Percentiles rank a stretch among this genome's conserved stretches.
phyloP scores from a whole-genome alignment of 1,284 basidiomycete genomes.

The Cerioporus squamosus region DNA sequence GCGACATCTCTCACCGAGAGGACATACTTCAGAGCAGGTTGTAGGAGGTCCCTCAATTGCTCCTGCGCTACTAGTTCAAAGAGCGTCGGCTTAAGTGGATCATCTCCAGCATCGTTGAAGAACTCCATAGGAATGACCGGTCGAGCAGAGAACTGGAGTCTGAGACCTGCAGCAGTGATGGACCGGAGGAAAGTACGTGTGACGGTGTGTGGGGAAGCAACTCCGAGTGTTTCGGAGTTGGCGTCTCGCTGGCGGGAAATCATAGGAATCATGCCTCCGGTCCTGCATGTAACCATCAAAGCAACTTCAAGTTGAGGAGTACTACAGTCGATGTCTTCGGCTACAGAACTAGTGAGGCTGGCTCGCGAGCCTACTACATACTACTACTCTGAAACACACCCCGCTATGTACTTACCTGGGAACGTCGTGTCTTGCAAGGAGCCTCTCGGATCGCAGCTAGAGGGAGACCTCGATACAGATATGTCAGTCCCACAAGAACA shows the following conservation, averaged over 20 bases:
- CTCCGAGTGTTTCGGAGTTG: constrained; percentile 8
- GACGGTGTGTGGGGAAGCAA: neutral
- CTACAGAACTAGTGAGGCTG: too few relatives aligned
- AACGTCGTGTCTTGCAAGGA: too few relatives aligned
- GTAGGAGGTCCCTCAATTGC: constrained; percentile 89
- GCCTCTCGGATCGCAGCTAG: too few relatives aligned
- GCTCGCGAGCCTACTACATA: too few relatives aligned
- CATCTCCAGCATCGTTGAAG: constrained; percentile 72
- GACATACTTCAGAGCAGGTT: constrained; percentile 96
- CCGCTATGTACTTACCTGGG: too few relatives aligned
- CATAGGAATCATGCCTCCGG: neutral
- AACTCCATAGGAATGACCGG: constrained; percentile 68
- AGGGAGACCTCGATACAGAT: neutral
- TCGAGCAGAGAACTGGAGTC: neutral
- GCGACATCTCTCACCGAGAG: constrained; percentile 67
- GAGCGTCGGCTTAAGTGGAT: constrained; percentile 84
- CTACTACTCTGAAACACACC: too few relatives aligned
- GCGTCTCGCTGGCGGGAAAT: neutral
- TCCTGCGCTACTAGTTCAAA: constrained; percentile 97
- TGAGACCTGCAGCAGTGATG: neutral
- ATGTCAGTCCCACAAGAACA: constrained; percentile 1
- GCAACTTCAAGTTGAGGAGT: too few relatives aligned
- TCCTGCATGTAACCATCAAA: too few relatives aligned
- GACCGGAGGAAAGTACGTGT: neutral
- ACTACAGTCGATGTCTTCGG: too few relatives aligned